Base-by-base conservation (phyloP, 768 basidiomycete species). In the Hericium alpestre region DNA sequence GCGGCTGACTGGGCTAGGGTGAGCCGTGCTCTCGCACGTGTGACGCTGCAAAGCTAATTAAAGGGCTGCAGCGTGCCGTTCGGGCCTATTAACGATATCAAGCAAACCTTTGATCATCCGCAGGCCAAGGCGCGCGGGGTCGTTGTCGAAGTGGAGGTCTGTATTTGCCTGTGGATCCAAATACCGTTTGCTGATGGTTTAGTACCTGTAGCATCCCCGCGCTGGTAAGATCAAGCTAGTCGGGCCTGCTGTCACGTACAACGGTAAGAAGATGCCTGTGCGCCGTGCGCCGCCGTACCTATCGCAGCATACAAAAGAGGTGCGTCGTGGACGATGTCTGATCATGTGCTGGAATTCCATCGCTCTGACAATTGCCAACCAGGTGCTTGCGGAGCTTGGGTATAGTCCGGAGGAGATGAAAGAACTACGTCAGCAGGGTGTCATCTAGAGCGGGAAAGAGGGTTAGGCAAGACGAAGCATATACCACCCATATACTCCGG, bases 81-180 rank as follows among this genome's bases (percentile, higher is more conserved):
- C 69, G 90, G 88, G 32, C 94, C 94, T 16, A 95, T 97, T 73
- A 96, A 96, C 68, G 86, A 90, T 63, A 90, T 97, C 58, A 66
- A 78, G 58, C 83, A 93, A 69, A 93, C 94, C 3, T 97, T 96
- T 65, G 80, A 82, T 38, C 94, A 96, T 70, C 91, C 92, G 7
- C 78, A 91, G 73, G 90, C 90, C 1, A 65, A 84, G 41, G 92
- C 93, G 27, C 79, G 94, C 51, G 73, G 78, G 53, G 79, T 88
- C 41, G 82, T 82, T 0, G 79, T 87, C 25, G 90, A 93, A 63
- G 79, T 95, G 53, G 81, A 92, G 61, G 90, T 90, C 67, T 69
- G 80, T 70, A 25, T 48, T 25, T 47, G 22, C 25, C 8, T 20
- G 27, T 13, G 20, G 11, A 9, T 1, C 2, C 4, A 18, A 12